Evolutionary conservation across 352 stramenopile genomes (phyloP).

Genomic region (Phytophthora idaei): DNA sequence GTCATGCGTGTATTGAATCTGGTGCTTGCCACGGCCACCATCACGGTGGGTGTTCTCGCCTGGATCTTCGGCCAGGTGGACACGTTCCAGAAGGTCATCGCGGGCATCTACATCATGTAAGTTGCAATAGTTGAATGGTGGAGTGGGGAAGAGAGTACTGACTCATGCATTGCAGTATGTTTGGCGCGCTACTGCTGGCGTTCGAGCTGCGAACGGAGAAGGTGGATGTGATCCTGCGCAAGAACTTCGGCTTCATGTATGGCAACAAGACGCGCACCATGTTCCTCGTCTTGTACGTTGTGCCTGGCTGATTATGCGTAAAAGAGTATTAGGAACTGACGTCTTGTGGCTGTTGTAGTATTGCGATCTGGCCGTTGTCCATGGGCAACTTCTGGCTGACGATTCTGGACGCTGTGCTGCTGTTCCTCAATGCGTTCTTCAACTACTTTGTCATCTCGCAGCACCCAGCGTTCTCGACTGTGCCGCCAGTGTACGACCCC

Average conservation of each 20-base stretch:
- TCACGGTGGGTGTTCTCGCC: slow-evolving; percentile 69
- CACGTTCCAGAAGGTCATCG: slow-evolving; percentile 83
- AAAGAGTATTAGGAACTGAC: neutral
- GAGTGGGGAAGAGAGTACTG: neutral
- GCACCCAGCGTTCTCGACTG: slow-evolving; percentile 63
- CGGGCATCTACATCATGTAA: slow-evolving; percentile 90
- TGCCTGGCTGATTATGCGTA: neutral
- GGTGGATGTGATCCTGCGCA: slow-evolving; percentile 76
- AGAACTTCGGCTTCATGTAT: slow-evolving; percentile 92
- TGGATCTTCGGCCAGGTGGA: slow-evolving; percentile 84
- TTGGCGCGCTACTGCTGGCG: slow-evolving; percentile 73
- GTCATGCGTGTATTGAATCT: slow-evolving; percentile 84
- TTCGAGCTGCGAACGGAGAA: slow-evolving; percentile 89
- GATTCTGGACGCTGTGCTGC: slow-evolving; percentile 85
- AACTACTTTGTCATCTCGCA: slow-evolving; percentile 92
- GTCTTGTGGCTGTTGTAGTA: slow-evolving; percentile 60
- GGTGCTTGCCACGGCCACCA: slow-evolving; percentile 72
- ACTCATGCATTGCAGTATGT: slow-evolving; percentile 56
- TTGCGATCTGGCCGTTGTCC: slow-evolving; percentile 89
- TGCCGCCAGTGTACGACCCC: slow-evolving; percentile 37
- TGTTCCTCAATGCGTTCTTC: slow-evolving; percentile 91
- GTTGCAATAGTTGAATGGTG: slow-evolving; percentile 6
- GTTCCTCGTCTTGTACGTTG: slow-evolving; percentile 88
- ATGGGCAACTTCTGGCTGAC: slow-evolving; percentile 92
- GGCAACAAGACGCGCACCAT: slow-evolving; percentile 88